Conservation (phyloP, 2,329 filamentous ascomycete genomes). For the Corinectria fuckeliana region DNA sequence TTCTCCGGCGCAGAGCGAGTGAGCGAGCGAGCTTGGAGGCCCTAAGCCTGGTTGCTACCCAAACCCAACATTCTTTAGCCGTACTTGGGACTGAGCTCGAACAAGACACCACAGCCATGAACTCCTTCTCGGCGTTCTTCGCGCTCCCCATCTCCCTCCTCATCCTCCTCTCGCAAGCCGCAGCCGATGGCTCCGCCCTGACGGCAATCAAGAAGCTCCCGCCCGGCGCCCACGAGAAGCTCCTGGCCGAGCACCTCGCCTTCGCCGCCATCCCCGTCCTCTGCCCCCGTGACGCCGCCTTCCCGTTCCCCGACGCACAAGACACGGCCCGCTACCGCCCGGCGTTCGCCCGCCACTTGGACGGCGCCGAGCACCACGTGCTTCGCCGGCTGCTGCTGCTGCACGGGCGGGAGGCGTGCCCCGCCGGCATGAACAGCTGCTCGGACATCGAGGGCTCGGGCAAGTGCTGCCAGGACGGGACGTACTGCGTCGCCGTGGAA, state of each 20-base stretch:
- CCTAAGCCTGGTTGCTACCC: neutral
- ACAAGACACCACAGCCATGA: slow-evolving; percentile 44
- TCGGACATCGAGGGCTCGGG: slow-evolving; percentile 68
- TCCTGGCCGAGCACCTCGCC: slow-evolving; percentile 71
- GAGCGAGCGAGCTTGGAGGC: neutral
- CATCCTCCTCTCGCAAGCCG: slow-evolving; percentile 49
- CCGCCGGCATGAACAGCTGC: slow-evolving; percentile 70
- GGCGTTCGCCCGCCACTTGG: slow-evolving; percentile 58
- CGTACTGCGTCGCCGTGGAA: slow-evolving; percentile 69
- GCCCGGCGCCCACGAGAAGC: slow-evolving; percentile 74
- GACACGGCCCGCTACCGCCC: slow-evolving; percentile 49
- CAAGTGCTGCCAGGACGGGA: slow-evolving; percentile 73
- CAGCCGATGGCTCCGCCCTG: slow-evolving; percentile 51
- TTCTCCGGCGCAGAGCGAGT: slow-evolving; percentile 22
- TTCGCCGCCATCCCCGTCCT: slow-evolving; percentile 46
- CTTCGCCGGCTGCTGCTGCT: slow-evolving; percentile 55
- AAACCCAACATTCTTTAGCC: neutral
- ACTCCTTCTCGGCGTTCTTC: slow-evolving; percentile 43
- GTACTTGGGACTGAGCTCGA: neutral
- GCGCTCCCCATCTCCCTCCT: slow-evolving; percentile 53
- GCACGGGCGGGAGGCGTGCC: slow-evolving; percentile 70
- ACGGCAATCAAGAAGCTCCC: slow-evolving; percentile 76
- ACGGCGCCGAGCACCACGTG: slow-evolving; percentile 36
- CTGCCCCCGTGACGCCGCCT: slow-evolving; percentile 39
- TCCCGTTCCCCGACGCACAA: slow-evolving; percentile 39